Evolutionary conservation across 2,329 filamentous ascomycete species (phyloP).

Genomic region (Nemania sp.): DNA sequence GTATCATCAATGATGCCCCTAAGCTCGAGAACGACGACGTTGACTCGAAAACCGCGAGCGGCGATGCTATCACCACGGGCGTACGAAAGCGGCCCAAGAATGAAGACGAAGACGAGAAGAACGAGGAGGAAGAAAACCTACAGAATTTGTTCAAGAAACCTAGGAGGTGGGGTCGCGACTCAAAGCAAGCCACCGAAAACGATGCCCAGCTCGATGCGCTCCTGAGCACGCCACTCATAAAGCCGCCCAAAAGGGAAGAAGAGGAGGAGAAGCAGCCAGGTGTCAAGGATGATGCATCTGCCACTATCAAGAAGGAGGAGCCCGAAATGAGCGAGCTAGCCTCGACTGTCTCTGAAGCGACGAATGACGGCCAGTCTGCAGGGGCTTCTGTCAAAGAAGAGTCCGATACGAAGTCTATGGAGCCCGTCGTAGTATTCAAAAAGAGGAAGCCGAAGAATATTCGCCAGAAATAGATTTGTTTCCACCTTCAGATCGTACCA

Average conservation of each 20-base stretch:
- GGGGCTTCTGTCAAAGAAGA: constrained; percentile 37
- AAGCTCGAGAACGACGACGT: constrained; percentile 45
- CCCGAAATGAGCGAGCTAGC: constrained; percentile 29
- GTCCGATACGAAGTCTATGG: constrained; percentile 29
- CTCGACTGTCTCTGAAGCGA: not conserved
- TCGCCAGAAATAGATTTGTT: constrained; percentile 56
- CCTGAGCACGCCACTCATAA: constrained; percentile 45
- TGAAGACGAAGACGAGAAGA: constrained; percentile 47
- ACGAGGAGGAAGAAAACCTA: constrained; percentile 63
- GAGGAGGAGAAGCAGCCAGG: constrained; percentile 6
- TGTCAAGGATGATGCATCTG: constrained; percentile 33
- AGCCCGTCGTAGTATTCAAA: constrained; percentile 70
- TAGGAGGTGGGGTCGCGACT: constrained; percentile 57
- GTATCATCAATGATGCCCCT: constrained; percentile 53
- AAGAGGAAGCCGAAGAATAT: constrained; percentile 73
- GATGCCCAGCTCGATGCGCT: constrained; percentile 66
- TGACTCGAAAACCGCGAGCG: constrained; percentile 42
- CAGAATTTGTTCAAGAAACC: constrained; percentile 64
- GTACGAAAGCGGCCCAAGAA: constrained; percentile 58
- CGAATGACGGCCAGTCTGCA: constrained; percentile 2
- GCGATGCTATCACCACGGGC: constrained; percentile 56
- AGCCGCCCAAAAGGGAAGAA: constrained; percentile 37
- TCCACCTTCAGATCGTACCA: not conserved
- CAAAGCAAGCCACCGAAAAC: constrained; percentile 52
- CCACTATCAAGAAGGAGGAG: constrained; percentile 49